Conservation (phyloP, 1,284 basidiomycete genomes). For the Fistulinella staudtii region DNA sequence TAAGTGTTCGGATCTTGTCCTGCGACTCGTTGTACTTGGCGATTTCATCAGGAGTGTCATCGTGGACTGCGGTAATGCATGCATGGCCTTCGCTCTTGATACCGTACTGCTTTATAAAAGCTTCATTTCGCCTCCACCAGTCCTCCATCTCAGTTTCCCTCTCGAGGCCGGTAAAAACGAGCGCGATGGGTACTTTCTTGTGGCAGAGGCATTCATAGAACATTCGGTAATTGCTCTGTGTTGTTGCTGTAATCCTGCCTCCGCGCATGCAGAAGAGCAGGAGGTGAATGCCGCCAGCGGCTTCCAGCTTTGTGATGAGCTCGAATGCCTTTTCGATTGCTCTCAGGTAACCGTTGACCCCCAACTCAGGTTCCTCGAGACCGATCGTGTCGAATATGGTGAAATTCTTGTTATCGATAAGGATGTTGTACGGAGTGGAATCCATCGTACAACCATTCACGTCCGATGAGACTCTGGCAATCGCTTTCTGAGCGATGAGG, state of each 20-base stretch:
- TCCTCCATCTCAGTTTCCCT: slow-evolving; percentile 35
- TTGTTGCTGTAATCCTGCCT: slow-evolving; percentile 33
- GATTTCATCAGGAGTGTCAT: slow-evolving; percentile 21
- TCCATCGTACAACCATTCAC: slow-evolving; percentile 31
- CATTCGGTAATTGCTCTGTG: slow-evolving; percentile 36
- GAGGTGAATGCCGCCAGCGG: slow-evolving; percentile 34
- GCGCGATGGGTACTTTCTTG: slow-evolving; percentile 35
- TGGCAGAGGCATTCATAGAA: slow-evolving; percentile 35
- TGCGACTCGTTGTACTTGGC: slow-evolving; percentile 24
- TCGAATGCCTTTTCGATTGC: slow-evolving; percentile 35
- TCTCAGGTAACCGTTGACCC: slow-evolving; percentile 25
- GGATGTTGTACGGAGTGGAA: slow-evolving; percentile 21
- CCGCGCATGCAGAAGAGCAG: slow-evolving; percentile 40
- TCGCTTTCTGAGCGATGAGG: slow-evolving; percentile 25
- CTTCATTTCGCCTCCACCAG: slow-evolving; percentile 38
- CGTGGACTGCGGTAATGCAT: slow-evolving; percentile 38
- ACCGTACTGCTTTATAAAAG: slow-evolving; percentile 27
- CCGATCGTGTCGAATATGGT: slow-evolving; percentile 40
- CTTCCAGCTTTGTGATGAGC: slow-evolving; percentile 31
- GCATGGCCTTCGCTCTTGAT: slow-evolving; percentile 35
- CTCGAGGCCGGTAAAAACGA: slow-evolving; percentile 40
- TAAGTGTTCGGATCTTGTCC: slow-evolving; percentile 17
- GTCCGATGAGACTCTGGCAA: slow-evolving; percentile 31
- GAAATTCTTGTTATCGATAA: slow-evolving; percentile 18
- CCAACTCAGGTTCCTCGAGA: slow-evolving; percentile 37